Base-by-base conservation (phyloP, 176 grass and related monocot genomes). In the Oryza brachyantha region DNA sequence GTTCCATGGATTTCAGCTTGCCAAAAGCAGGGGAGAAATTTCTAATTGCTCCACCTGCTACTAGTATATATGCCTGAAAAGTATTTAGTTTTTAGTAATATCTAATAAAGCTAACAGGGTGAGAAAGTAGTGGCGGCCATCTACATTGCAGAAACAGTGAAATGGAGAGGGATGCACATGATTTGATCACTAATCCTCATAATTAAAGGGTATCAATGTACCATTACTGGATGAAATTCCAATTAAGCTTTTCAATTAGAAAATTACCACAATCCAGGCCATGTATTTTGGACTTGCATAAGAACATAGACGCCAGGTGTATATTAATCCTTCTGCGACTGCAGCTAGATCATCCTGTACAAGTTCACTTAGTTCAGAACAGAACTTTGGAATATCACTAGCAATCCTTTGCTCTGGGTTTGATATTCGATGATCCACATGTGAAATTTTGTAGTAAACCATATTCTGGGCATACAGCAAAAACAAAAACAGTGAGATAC, bases 241-340 rank as follows among this genome's bases (percentile, higher is more conserved):
- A 75, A 80, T 13, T 14, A 77, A 80, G 65, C 19, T 43, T 21
- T 19, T 50, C 21, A 67, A 54, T 43, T 5, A 77, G 78, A 71
- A 42, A 32, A 36, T 84, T 99, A 99, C 96, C 96, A 99, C 79
- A 54, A 99, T 99, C 96, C 96, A 99, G 11, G 93, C 38, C 64
- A 99, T 79, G 34, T 99, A 99, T 89, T 99, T 99, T 58, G 96
- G 96, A 87, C 96, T 99, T 65, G 96, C 92, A 81, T 99, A 99
- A 66, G 96, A 99, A 89, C 96, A 99, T 54, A 99, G 92, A 69
- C 92, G 88, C 92, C 92, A 99, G 13, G 92, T 95, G 70, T 99
- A 99, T 85, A 93, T 89, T 58, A 99, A 76, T 21, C 88, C 96
- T 89, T 95, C 96, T 83, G 96, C 86, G 81, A 99, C 81, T 69